Evolutionary conservation across 768 basidiomycete genomes (phyloP), one percentile per base, ranked within the genome.

Genomic region (Phlegmacium glaucopus): DNA sequence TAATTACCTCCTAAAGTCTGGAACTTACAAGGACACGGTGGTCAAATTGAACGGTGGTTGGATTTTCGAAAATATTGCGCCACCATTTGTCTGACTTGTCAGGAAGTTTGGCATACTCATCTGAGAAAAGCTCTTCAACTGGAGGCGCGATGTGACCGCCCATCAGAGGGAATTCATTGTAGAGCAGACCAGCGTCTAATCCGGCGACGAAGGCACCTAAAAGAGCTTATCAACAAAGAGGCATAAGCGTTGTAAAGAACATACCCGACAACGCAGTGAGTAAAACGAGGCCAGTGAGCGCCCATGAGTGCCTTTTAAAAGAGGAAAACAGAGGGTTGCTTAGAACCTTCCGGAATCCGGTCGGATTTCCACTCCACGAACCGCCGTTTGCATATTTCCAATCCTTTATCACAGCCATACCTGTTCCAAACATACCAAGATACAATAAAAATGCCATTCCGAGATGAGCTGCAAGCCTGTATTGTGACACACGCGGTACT

Each of bases 121-220:
- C 61, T 22, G 89, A 83, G 61, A 94, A 81, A 18, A 99, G 77
- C 64, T 98, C 96, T 30, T 85, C 79, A 6, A 71, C 51, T 0
- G 94, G 93, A 3, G 96, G 96, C 4, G 80, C 78, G 12, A 97
- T 65, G 12, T 83, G 77, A 6, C 88, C 94, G 30, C 92, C 95
- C 95, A 99, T 99, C 4, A 87, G 68, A 0, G 96, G 96, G 71
- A 96, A 99, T 61, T 98, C 95, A 61, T 99, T 99, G 70, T 98
- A 98, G n/a, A 94, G 64, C 45, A 99, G 68, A 11, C 96, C 96
- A 1, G 96, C 96, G 63, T 99, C 96, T 36, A 99, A 75, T 11
- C 96, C 96, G 30, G 96, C 96, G 25, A 99, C 96, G 58, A 99
- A 98, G 4, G 96, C 96, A 43, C 96, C 95, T 95, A 61, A 1